Evolutionary conservation across 2,329 filamentous ascomycete species (phyloP), one percentile per base, ranked within the genome.

Genomic region (Fusarium multiceps): DNA sequence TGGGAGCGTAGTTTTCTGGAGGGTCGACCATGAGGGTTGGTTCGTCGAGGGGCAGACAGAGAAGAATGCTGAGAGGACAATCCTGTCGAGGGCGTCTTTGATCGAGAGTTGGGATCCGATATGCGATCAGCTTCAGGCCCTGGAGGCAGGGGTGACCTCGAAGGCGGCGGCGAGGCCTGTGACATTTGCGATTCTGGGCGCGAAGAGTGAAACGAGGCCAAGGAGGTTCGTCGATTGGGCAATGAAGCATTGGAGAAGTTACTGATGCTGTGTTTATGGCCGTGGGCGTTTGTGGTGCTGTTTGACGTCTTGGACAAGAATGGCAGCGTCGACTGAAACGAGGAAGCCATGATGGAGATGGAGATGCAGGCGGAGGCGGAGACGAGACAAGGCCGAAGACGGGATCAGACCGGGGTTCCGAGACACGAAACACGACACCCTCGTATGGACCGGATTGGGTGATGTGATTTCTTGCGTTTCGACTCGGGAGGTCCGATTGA

Each of bases 1-100:
- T 94, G 92, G 21, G 92, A 92, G 59, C 89, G 90, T 76, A 91
- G 80, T 76, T 86, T 89, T 73, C 86, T 85, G 20, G 82, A 80
- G 7, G 85, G 84, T 57, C 84, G 83, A 37, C 83, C 81, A 68
- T 85, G 80, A 63, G 85, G 80, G 77, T 88, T 81, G 77, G 84
- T 74, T 79, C 85, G 80, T 71, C 84, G 80, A 61, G 85, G 79
- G 66, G 80, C 81, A 66, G 87, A 85, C 64, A 92, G 77, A 42
- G 88, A 86, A 72, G 90, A 85, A 80, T 92, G 83, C 75, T 91
- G 83, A 65, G 87, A 87, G 28, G 88, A 89, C 32, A 87, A 87
- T 32, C 84, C 86, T 69, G 86, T 83, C 13, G 88, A 90, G 10
- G 86, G 82, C 8, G 87, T 86, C 77, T 89, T 89, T 58, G 85